A percentile compares a stretch with the other conserved stretches of the same genome.
These are phyloP conservation scores for Penicillium sclerotiorum DNA, from an alignment of 2,329 filamentous ascomycete species.

Conservation along the genomic window DNA sequence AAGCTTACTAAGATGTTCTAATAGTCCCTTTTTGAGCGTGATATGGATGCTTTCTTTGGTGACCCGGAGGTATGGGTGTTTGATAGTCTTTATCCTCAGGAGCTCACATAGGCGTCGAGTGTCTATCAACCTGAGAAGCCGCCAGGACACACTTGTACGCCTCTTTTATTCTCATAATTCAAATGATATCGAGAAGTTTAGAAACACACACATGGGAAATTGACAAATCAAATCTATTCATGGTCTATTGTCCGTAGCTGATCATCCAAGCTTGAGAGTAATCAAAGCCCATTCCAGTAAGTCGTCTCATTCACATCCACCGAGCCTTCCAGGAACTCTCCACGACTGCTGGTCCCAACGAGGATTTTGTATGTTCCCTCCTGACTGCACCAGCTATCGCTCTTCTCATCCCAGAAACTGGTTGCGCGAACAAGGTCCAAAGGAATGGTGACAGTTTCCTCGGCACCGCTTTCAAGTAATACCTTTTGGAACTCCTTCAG, in stretches of 20 bases:
- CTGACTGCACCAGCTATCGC: slow-evolving; percentile 9
- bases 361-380: slow-evolving; percentile 9
- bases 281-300: too few species aligned
- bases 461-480: not conserved
- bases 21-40: slow-evolving; percentile 8
- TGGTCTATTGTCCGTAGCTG: too few species aligned
- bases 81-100: slow-evolving; percentile 14
- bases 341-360: slow-evolving; percentile 10
- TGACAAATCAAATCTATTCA: too few species aligned
- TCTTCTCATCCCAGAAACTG: slow-evolving; percentile 9
- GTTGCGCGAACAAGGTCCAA: not conserved
- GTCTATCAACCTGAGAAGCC: too few species aligned
- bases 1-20: not conserved
- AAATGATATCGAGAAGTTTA: too few species aligned
- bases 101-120: too few species aligned
- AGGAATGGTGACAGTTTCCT: not conserved
- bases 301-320: slow-evolving; percentile 6
- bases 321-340: slow-evolving; percentile 2
- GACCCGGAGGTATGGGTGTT: slow-evolving; percentile 25
- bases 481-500: slow-evolving; percentile 10
- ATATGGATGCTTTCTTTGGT: slow-evolving; percentile 22
- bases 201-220: too few species aligned
- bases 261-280: too few species aligned
- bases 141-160: too few species aligned
- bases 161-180: too few species aligned